Evolutionary conservation across 805 yeast species (phyloP), one percentile per base, ranked within the genome.

Genomic region (Metschnikowia matae): DNA sequence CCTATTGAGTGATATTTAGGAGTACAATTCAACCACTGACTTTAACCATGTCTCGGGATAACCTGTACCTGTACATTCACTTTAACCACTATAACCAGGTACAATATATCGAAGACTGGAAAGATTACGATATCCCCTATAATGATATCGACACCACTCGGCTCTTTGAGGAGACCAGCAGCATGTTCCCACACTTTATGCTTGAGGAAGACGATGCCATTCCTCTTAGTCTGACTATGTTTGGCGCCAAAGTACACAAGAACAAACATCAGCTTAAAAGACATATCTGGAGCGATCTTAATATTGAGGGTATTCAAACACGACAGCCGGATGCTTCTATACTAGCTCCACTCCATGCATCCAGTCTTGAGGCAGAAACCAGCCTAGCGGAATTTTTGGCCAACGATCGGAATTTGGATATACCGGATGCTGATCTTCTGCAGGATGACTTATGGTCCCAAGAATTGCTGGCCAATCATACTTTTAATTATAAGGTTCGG

Each of bases 61-160:
- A 57, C n/a, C 54, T 49, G 34, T 57, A 53, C 53, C 60, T 71
- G 11, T 67, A 66, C 49, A 58, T 69, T 7, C 78, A 73, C 52
- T 64, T 72, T 43, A 67, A 62, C 43, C 65, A 72, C 56, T 63
- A 68, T 44, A 70, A 71, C 57, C 74, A 69, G 53, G 74, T 72
- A 34, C 52, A 70, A 1, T 70, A 67, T 50, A 69, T 71, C 65
- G 77, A 73, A 50, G 64, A 65, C 32, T 73, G 78, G 78, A 57
- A 57, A 11, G 71, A 71, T 42, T 74, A 70, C 18, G 64, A 69
- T 2, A 64, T 73, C 29, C 70, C 75, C 1, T 73, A 62, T 49
- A 74, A 73, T 49, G 76, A 70, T 40, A 71, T 73, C 17, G 77
- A 73, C 48, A 72, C 77, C 21, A 65, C 63, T 15, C 53, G 64